Conservation (phyloP, 257 asterid species). For the Lavandula angustifolia region DNA sequence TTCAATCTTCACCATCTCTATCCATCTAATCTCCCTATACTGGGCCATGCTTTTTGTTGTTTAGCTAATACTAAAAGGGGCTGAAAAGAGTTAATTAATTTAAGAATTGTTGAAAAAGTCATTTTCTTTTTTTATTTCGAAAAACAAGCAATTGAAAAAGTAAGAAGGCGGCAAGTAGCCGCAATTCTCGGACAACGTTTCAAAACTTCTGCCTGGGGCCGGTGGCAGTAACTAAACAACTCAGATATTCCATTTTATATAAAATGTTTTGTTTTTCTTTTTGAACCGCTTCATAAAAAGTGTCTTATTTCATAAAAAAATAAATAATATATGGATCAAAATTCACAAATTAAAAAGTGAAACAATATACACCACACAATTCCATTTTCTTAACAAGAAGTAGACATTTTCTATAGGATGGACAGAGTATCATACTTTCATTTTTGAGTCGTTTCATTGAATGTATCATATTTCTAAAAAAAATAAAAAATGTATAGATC, state of each 20-base stretch:
- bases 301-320: no score
- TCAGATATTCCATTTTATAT: neutral
- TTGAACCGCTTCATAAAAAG: no score
- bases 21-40: constrained; percentile 31
- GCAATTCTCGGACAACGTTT: constrained; percentile 52
- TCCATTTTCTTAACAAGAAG: no score
- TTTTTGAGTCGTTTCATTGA: no score
- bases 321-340: no score
- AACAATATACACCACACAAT: no score
- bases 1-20: constrained; percentile 27
- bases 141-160: constrained; percentile 37
- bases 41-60: constrained; percentile 32
- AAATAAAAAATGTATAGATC: no score
- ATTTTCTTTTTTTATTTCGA: constrained; percentile 12
- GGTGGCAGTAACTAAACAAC: neutral
- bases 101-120: constrained; percentile 34
- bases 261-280: no score
- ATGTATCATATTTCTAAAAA: no score
- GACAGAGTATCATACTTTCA: no score
- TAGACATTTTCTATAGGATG: no score
- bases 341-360: no score
- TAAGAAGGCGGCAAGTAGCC: constrained; percentile 70
- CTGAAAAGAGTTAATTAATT: neutral
- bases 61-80: neutral
- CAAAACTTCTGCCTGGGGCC: constrained; percentile 33